phyloP scores from a whole-genome alignment of 768 basidiomycete species.

The Vishniacozyma victoriae region DNA sequence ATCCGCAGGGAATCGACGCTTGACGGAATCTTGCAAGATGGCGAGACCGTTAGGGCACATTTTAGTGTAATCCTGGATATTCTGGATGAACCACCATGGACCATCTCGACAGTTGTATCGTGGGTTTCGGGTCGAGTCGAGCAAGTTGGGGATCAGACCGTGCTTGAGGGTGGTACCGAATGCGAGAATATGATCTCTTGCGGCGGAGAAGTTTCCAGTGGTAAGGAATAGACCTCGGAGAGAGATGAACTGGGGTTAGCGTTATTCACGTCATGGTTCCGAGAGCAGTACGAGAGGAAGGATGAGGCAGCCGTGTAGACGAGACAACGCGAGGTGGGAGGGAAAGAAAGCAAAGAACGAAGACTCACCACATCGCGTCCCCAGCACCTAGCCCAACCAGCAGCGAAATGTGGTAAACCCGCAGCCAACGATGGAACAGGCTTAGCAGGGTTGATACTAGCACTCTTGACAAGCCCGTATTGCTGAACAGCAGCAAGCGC shows the following conservation, averaged over 20 bases:
- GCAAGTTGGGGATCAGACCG: conserved; percentile 88
- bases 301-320: too few species aligned
- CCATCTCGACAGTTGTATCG: conserved; percentile 94
- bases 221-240: conserved; percentile 87
- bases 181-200: conserved; percentile 80
- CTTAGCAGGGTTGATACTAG: conserved; percentile 65
- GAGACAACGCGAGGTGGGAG: too few species aligned
- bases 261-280: too few species aligned
- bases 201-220: conserved; percentile 65
- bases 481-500: conserved; percentile 67
- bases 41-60: conserved; percentile 77
- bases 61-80: conserved; percentile 86
- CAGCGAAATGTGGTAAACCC: conserved; percentile 87
- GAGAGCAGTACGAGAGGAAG: too few species aligned
- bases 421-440: conserved; percentile 80
- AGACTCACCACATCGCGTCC: conserved; percentile 59
- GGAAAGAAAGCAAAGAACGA: too few species aligned
- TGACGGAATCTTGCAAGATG: conserved; percentile 72
- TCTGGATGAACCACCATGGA: conserved; percentile 98
- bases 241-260: conserved; percentile 65
- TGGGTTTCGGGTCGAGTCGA: conserved; percentile 81
- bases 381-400: conserved; percentile 95
- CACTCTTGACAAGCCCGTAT: conserved; percentile 83
- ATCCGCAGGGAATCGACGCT: conserved; percentile 89
- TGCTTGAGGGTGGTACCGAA: conserved; percentile 92